Evolutionary conservation across 2,329 filamentous ascomycete species (phyloP), one percentile per base, ranked within the genome.

Genomic region (Trichoderma guizhouense): DNA sequence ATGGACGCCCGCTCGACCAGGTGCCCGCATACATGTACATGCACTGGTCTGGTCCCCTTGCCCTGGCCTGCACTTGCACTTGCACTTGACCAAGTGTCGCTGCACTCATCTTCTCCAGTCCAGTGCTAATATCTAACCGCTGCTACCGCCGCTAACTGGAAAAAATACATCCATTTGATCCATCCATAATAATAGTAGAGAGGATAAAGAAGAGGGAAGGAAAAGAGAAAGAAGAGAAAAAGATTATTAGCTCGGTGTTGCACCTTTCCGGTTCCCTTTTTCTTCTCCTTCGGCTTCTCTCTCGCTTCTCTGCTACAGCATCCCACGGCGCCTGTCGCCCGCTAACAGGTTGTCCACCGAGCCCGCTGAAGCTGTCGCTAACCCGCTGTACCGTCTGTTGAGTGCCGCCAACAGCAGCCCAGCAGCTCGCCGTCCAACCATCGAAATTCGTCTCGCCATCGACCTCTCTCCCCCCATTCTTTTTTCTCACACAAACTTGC

Each of bases 71-170:
- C 18, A 51, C 43, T 51, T 51, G 36, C 36, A 39, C 36, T 58
- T 28, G 57, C 66, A 51, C 66, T 47, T 47, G 28, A 60, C 66
- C 64, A 67, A 66, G 30, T 67, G 55, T 26, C 66, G 39, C 66
- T 69, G 55, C 66, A 61, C 55, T 53, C 21, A 51, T 60, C 53
- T 30, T 36, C 68, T 43, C 39, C 18, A 43, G n/a, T 47, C 36
- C 15, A 43, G n/a, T 51, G 18, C 39, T 8, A 21, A n/a, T 11
- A 28, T 30, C 51, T 64, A 67, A 60, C 73, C 60, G 72, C 69
- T 72, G 28, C 72, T 72, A 72, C 73, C 72, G 71, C 73, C 72
- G 68, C 62, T 68, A 73, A 57, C 55, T 64, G 15, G 47, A 36
- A 55, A 43, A 30, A 24, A 57, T 14, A n/a, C 30, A 43, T 43